These are phyloP conservation scores for Debaryomyces sp. DNA, from an alignment of 1,139 yeast genomes.

Conservation along the genomic window DNA sequence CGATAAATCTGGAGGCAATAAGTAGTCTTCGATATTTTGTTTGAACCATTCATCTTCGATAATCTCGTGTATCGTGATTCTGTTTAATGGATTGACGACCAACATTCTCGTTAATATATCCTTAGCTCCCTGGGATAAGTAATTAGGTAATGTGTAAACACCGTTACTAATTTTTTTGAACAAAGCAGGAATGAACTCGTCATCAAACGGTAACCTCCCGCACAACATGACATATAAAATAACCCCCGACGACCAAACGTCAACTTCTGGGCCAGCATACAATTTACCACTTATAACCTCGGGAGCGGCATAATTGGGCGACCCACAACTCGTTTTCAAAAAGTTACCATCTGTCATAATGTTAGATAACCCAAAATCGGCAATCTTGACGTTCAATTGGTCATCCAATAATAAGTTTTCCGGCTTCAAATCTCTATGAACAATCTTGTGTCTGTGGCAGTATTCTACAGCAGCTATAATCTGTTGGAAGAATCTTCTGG, in stretches of 20 bases:
- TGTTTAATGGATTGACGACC: conserved; percentile 92
- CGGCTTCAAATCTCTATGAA: conserved; percentile 94
- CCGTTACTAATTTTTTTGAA: conserved; percentile 96
- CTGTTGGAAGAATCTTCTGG: conserved; percentile 93
- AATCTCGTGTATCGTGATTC: conserved; percentile 92
- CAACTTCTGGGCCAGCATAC: conserved; percentile 98
- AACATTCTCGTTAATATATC: conserved; percentile 87
- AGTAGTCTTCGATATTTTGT: conserved; percentile 77
- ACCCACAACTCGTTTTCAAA: conserved; percentile 93
- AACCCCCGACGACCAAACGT: conserved; percentile 98
- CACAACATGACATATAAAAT: conserved; percentile 95
- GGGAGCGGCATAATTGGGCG: conserved; percentile 98
- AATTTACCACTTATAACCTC: conserved; percentile 95
- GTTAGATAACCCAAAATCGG: conserved; percentile 94
- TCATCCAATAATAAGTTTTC: conserved; percentile 92
- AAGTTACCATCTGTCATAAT: conserved; percentile 99
- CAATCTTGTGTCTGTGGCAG: conserved; percentile 97
- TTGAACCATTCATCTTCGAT: conserved; percentile 97
- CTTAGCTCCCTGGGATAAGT: conserved; percentile 85
- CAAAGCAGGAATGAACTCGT: conserved; percentile 93
- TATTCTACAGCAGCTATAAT: conserved; percentile 97
- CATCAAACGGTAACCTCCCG: conserved; percentile 97
- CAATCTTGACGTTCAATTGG: conserved; percentile 89
- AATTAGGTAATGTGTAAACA: conserved; percentile 90
- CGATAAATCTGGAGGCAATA: conserved; percentile 69